Percentiles rank a stretch among this genome's conserved stretches.
Conservation (phyloP, 2,329 filamentous ascomycete species). For the Alternaria brassicae region DNA sequence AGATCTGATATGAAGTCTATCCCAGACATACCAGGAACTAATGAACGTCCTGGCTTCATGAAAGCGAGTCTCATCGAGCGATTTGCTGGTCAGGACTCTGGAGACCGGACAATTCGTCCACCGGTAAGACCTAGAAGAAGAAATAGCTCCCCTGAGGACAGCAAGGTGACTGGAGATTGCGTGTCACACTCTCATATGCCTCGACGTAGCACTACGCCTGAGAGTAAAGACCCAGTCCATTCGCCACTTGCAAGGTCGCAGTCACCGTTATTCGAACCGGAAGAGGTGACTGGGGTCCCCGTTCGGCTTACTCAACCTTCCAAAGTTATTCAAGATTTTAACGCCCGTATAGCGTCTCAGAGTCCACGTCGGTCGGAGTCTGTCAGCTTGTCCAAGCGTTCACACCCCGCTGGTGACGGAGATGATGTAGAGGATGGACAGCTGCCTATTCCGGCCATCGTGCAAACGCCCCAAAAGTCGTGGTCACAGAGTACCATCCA, state of each 20-base stretch:
- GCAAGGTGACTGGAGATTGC: conserved; percentile 13
- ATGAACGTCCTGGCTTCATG: conserved; percentile 31
- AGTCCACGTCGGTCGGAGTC: conserved; percentile 30
- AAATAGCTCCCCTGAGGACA: conserved; percentile 14
- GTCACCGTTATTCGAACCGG: conserved; percentile 36
- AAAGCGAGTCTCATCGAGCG: conserved; percentile 46
- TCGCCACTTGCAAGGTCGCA: conserved; percentile 14
- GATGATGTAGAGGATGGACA: conserved; percentile 29
- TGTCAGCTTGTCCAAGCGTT: conserved; percentile 16
- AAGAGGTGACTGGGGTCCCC: conserved; percentile 11
- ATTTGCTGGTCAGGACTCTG: conserved; percentile 41
- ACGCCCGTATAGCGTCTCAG: conserved; percentile 47
- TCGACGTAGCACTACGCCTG: conserved; percentile 13
- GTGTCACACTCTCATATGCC: conserved; percentile 2
- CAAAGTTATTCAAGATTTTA: conserved; percentile 50
- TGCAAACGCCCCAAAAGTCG: conserved; percentile 42
- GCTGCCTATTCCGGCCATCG: conserved; percentile 37
- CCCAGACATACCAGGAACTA: conserved; percentile 4
- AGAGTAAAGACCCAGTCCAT: background rate
- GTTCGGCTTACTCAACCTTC: conserved; percentile 19
- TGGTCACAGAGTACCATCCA: conserved; percentile 55
- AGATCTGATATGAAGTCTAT: background rate
- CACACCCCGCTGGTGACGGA: conserved; percentile 14
- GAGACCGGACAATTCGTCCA: conserved; percentile 25
- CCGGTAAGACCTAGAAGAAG: conserved; percentile 17